Percentiles rank a stretch among this genome's conserved stretches.
Evolutionary conservation across 305 asterid genomes (phyloP).

Genomic region (Vinca major): DNA sequence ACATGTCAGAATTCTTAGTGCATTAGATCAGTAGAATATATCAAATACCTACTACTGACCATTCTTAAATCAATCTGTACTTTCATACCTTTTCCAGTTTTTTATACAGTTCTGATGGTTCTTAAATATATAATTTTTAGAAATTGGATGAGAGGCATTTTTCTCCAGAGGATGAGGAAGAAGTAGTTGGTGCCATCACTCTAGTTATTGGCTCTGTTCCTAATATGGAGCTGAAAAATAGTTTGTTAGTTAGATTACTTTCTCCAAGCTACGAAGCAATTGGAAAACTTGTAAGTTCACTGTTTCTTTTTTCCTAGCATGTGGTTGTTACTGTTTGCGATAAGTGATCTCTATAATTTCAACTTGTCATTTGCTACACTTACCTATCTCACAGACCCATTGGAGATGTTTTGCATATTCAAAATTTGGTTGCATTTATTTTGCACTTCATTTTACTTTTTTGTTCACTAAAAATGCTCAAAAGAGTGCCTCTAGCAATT

Average conservation of each 20-base stretch:
- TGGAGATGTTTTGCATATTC: background rate
- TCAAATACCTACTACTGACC: background rate
- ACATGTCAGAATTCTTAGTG: background rate
- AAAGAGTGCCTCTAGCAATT: background rate
- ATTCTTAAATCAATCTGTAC: background rate
- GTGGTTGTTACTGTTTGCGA: background rate
- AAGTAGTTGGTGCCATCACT: conserved; percentile 64
- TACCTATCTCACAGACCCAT: background rate
- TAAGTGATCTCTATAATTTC: background rate
- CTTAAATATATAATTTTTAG: conserved; percentile 32
- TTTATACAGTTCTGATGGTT: conserved; percentile 1
- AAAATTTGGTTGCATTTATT: background rate
- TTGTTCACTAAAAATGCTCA: background rate
- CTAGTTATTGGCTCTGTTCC: conserved; percentile 61
- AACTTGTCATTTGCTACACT: background rate
- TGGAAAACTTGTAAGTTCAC: conserved; percentile 59
- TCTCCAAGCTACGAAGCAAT: conserved; percentile 62
- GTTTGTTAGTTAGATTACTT: conserved; percentile 57
- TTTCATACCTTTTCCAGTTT: background rate
- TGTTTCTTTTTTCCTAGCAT: background rate
- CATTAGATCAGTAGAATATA: background rate
- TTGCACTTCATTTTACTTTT: background rate
- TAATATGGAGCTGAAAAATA: conserved; percentile 61
- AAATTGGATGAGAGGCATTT: conserved; percentile 65
- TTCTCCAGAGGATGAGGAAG: conserved; percentile 75